Base-by-base conservation (phyloP, 1,139 yeast species). In the Nakaseomyces glabratus region DNA sequence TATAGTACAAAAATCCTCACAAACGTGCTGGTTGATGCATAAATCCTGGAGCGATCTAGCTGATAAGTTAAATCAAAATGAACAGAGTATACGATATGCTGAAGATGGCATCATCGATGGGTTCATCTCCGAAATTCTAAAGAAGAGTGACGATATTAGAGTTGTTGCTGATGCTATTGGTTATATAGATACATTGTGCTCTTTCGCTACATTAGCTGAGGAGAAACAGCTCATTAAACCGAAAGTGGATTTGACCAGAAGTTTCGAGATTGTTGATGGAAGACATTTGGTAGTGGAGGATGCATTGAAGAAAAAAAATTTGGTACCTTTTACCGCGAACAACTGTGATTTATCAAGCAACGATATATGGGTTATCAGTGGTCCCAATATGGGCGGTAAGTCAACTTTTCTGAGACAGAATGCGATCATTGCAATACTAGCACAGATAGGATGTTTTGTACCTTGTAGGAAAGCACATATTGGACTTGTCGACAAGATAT, bases 381-480 rank as follows among this genome's bases (percentile, higher is more conserved):
- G 98, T 0, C 97, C 97, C 1, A 90, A 90, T 52, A 90, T 90
- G 97, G 97, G 97, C 3, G 98, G 98, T 0, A 90, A 90, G 51
- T 82, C 95, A 29, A 88, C 97, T 0, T 90, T 74, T 49, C 61
- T 90, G 34, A 69, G 97, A 32, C 97, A 88, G 47, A 82, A 80
- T 51, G 97, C 96, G 0, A 60, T 86, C 11, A 82, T 85, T 32
- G 78, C 77, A 0, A 78, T 90, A 30, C 52, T 90, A 47, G 94
- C 95, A 0, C 98, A 90, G 50, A 79, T 84, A 18, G 98, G 98
- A 0, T 73, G 80, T 24, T 88, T 68, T 58, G 93, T 88, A 0
- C 97, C 98, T 0, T 95, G 95, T 1, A 55, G 60, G 5, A 55
- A 56, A 14, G 95, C 95, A 0, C 67, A 61, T 11, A 60, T 90